phyloP scores from a whole-genome alignment of 345 rosid genomes.

The Trapa incisa region DNA sequence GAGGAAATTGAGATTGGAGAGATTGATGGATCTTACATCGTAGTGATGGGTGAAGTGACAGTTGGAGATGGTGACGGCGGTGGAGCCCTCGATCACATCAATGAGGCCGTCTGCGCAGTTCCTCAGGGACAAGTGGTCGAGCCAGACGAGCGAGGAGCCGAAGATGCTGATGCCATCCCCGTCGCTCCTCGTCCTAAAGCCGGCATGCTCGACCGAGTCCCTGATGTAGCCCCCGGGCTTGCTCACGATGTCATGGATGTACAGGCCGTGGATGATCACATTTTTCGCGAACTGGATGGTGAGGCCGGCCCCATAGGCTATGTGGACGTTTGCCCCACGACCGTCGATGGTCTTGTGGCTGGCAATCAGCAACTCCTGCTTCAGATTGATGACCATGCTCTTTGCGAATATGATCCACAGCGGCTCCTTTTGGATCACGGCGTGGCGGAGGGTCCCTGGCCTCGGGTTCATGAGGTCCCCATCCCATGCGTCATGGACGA shows the following conservation, averaged over 20 bases:
- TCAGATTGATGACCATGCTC: constrained; percentile 50
- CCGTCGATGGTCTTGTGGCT: constrained; percentile 69
- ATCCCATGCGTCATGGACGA: constrained; percentile 49
- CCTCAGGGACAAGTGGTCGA: constrained; percentile 32
- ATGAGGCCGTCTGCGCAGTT: constrained; percentile 30
- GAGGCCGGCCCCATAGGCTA: constrained; percentile 48
- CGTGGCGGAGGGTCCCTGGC: constrained; percentile 70
- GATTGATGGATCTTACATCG: constrained; percentile 4
- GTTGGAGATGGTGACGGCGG: constrained; percentile 36
- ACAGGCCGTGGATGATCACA: constrained; percentile 56
- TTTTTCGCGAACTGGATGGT: constrained; percentile 50
- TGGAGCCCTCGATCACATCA: constrained; percentile 25
- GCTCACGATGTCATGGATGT: constrained; percentile 31
- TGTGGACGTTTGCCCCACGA: constrained; percentile 55
- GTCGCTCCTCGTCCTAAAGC: constrained; percentile 20
- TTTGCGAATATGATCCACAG: constrained; percentile 63
- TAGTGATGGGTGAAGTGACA: constrained; percentile 26
- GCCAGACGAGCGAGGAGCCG: constrained; percentile 25
- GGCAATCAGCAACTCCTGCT: constrained; percentile 39
- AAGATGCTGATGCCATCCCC: constrained; percentile 33
- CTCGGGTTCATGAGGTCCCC: constrained; percentile 36
- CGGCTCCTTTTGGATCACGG: constrained; percentile 49
- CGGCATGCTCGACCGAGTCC: constrained; percentile 49
- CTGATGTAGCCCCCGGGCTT: constrained; percentile 50
- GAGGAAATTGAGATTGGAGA: not conserved